Percentiles rank a stretch among this genome's conserved stretches.
Conservation (phyloP, 2,329 filamentous ascomycete genomes). For the Berkeleyomyces rouxiae region DNA sequence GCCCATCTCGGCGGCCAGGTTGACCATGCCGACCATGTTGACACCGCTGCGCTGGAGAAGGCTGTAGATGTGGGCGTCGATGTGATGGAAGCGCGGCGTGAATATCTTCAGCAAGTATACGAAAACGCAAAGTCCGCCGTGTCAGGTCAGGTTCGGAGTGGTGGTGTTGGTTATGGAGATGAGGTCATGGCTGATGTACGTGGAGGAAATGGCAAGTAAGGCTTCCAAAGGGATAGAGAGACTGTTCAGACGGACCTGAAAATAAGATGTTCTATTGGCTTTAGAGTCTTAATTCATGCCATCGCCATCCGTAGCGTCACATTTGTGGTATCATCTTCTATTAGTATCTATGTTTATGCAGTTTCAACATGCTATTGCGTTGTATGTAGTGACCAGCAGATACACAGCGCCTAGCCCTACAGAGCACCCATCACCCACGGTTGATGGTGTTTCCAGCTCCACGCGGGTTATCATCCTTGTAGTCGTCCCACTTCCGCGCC, state of each 20-base stretch:
- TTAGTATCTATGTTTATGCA: neutral
- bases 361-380: neutral
- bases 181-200: neutral
- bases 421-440: conserved; percentile 33
- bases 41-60: neutral
- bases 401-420: neutral
- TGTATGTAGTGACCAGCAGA: neutral
- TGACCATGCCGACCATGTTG: conserved; percentile 1
- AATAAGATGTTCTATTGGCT: neutral
- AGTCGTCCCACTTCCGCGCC: conserved; percentile 90
- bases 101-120: neutral
- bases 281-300: neutral
- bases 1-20: neutral
- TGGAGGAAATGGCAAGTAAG: neutral
- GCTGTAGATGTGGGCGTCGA: neutral
- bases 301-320: neutral
- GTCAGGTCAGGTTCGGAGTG: neutral
- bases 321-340: neutral
- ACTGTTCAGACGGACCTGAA: neutral
- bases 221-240: neutral
- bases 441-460: conserved; percentile 73
- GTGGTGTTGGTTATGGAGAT: neutral
- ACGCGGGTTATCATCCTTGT: conserved; percentile 72
- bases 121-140: too few relatives aligned
- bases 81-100: neutral